Percentiles rank a stretch among this genome's conserved stretches.
phyloP scores from a whole-genome alignment of 169 alveolate species.

The Babesia divergens region DNA sequence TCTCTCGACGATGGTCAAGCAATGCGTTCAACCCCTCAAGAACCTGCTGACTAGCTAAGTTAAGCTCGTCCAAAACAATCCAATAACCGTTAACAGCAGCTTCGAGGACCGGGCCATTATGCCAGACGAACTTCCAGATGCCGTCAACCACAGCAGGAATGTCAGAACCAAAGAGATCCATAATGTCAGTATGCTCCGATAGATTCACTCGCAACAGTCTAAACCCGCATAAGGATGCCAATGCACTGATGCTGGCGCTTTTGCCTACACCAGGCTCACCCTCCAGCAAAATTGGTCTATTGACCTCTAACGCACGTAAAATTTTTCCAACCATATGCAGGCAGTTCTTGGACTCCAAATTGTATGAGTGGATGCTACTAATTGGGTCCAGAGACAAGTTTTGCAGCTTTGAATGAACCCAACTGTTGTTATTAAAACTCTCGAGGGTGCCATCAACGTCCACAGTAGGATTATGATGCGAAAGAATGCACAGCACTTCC shows the following conservation, averaged over 20 bases:
- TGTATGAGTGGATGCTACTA: neutral
- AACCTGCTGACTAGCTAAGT: conserved; percentile 97
- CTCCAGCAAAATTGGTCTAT: conserved; percentile 92
- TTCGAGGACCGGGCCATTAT: conserved; percentile 95
- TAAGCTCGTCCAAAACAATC: conserved; percentile 98
- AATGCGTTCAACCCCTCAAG: conserved; percentile 98
- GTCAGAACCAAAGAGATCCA: conserved; percentile 89
- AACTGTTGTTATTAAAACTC: neutral
- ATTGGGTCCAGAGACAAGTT: neutral
- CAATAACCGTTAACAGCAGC: conserved; percentile 97
- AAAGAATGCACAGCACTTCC: conserved; percentile 2
- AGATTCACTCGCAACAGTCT: conserved; percentile 89
- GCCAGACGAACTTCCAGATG: conserved; percentile 85
- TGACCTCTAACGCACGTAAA: conserved; percentile 86
- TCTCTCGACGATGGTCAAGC: conserved; percentile 96
- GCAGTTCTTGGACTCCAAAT: conserved; percentile 7
- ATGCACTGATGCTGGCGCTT: conserved; percentile 89
- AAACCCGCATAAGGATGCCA: conserved; percentile 84
- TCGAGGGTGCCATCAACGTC: neutral
- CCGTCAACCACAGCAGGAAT: conserved; percentile 72
- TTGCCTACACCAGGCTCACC: conserved; percentile 99
- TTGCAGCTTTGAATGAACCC: conserved; percentile 1
- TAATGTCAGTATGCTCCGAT: conserved; percentile 95
- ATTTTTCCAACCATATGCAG: conserved; percentile 56
- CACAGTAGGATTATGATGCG: neutral